phyloP scores from a whole-genome alignment of 345 rosid species.

The Lumnitzera racemosa region DNA sequence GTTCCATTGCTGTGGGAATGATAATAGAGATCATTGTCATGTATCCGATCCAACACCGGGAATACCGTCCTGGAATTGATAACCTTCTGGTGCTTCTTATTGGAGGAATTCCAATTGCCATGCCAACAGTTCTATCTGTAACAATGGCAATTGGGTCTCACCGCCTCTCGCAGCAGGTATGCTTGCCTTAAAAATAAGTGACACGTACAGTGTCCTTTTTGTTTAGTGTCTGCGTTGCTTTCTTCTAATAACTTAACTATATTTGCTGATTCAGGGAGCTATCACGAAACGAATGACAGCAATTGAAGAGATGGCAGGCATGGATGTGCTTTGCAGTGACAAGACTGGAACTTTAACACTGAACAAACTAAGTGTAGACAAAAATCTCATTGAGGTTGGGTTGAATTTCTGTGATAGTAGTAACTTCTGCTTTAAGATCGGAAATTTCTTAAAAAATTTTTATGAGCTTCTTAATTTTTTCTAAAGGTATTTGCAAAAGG shows the following conservation, averaged over 20 bases:
- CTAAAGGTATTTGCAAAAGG: constrained; percentile 44
- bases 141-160: constrained; percentile 73
- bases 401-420: not conserved
- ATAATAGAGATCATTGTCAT: constrained; percentile 69
- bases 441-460: not conserved
- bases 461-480: not conserved
- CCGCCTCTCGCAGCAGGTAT: constrained; percentile 53
- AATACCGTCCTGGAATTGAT: constrained; percentile 81
- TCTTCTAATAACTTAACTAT: not conserved
- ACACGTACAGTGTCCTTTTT: not conserved
- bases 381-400: constrained; percentile 52
- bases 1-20: constrained; percentile 84
- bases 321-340: constrained; percentile 68
- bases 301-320: constrained; percentile 72
- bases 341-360: constrained; percentile 65
- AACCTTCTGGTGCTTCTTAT: constrained; percentile 61
- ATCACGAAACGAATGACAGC: constrained; percentile 75
- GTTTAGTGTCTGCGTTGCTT: not conserved
- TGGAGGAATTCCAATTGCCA: constrained; percentile 71
- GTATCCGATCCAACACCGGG: constrained; percentile 77
- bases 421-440: not conserved
- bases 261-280: constrained; percentile 39
- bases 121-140: constrained; percentile 66
- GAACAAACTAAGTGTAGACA: constrained; percentile 55
- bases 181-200: not conserved